Percentiles rank a stretch among this genome's conserved stretches.
phyloP scores from a whole-genome alignment of 192 early-diverging fungal genomes.

The Backusella tarrabulga region DNA sequence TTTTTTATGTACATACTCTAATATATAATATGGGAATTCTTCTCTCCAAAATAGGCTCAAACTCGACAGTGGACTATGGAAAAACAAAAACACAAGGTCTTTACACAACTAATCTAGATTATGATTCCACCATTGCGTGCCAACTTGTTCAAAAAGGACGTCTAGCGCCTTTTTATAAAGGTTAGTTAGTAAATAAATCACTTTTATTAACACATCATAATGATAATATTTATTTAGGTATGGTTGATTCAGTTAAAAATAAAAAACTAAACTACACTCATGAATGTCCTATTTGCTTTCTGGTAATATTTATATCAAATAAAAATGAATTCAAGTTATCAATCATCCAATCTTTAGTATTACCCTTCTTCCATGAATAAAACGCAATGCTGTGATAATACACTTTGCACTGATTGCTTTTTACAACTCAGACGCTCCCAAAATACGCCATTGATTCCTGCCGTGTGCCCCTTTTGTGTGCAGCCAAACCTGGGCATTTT shows the following conservation, averaged over 20 bases:
- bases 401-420: conserved; percentile 36
- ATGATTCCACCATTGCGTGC: conserved; percentile 20
- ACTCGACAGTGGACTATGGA: conserved; percentile 9
- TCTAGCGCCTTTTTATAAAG: conserved; percentile 32
- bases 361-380: conserved; percentile 32
- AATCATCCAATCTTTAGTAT: conserved; percentile 5
- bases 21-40: neutral
- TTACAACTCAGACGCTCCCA: conserved; percentile 19
- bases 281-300: conserved; percentile 35
- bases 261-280: neutral
- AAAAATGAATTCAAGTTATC: neutral
- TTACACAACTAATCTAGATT: conserved; percentile 17
- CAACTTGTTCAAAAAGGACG: conserved; percentile 13
- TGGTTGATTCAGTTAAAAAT: neutral
- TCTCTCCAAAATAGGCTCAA: neutral
- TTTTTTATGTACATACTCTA: neutral
- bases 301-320: conserved; percentile 4
- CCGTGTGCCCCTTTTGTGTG: conserved; percentile 26
- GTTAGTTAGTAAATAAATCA: neutral
- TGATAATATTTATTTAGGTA: neutral
- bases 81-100: conserved; percentile 24
- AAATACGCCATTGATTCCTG: conserved; percentile 5
- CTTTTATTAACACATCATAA: neutral
- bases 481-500: conserved; percentile 29
- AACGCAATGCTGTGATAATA: conserved; percentile 26